A percentile compares a stretch with the other conserved stretches of the same genome.
Conservation (phyloP, 768 basidiomycete genomes). For the Mrakia blollopis region DNA sequence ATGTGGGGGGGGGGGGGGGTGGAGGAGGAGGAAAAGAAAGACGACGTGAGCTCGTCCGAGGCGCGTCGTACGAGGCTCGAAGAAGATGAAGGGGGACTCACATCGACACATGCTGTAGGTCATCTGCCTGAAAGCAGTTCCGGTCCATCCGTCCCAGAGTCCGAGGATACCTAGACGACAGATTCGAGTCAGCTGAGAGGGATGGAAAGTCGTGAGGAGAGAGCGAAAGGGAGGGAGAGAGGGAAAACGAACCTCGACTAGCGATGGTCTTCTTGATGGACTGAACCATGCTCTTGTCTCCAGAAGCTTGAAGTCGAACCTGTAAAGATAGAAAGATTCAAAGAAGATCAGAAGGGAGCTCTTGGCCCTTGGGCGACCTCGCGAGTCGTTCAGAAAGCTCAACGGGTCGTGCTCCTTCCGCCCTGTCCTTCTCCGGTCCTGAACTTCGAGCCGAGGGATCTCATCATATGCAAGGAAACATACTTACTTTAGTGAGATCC, state of each 20-base stretch:
- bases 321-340: background rate
- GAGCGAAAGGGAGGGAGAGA: background rate
- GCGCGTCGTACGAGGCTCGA: background rate
- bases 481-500: background rate
- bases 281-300: slow-evolving; percentile 83
- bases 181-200: background rate
- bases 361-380: too few relatives aligned
- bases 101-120: slow-evolving; percentile 87
- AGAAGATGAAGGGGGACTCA: slow-evolving; percentile 73
- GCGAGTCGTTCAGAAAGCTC: too few relatives aligned
- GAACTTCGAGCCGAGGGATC: background rate
- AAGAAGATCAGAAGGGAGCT: background rate
- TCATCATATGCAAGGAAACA: background rate
- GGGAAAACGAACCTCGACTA: slow-evolving; percentile 66
- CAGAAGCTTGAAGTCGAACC: slow-evolving; percentile 74
- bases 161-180: slow-evolving; percentile 50
- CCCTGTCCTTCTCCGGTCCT: background rate
- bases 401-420: background rate
- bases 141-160: slow-evolving; percentile 77
- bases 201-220: background rate
- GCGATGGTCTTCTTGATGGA: slow-evolving; percentile 75
- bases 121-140: slow-evolving; percentile 89
- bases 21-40: slow-evolving; percentile 45
- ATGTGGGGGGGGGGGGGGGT: too few relatives aligned
- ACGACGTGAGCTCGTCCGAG: background rate